These are phyloP conservation scores for Fusarium haematococcum DNA, from an alignment of 2,329 filamentous ascomycete species.

Conservation along the genomic window DNA sequence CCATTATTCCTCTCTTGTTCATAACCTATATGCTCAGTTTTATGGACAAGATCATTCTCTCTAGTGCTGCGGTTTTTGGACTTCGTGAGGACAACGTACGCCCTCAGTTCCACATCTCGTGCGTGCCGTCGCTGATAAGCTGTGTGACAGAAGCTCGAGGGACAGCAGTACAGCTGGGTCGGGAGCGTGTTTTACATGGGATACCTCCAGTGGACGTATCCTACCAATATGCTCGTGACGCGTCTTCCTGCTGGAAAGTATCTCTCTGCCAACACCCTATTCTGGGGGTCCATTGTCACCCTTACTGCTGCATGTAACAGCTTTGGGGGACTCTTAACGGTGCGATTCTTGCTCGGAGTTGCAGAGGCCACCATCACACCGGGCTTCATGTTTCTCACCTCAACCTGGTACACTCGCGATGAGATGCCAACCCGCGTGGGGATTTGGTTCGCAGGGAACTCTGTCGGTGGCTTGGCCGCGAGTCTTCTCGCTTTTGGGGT, in stretches of 20 bases:
- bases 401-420: constrained; percentile 67
- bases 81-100: constrained; percentile 60
- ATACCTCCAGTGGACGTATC: constrained; percentile 64
- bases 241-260: constrained; percentile 61
- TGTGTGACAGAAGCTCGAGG: constrained; percentile 40
- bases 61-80: constrained; percentile 68
- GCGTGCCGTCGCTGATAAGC: not conserved
- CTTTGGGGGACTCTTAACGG: constrained; percentile 62
- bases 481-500: constrained; percentile 66
- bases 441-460: constrained; percentile 67
- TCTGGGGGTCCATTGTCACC: constrained; percentile 63
- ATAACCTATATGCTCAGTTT: constrained; percentile 70
- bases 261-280: constrained; percentile 59
- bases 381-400: constrained; percentile 66
- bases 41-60: constrained; percentile 70
- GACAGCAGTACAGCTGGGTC: constrained; percentile 74
- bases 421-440: constrained; percentile 66
- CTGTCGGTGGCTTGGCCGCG: constrained; percentile 60
- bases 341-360: constrained; percentile 65
- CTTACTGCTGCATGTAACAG: constrained; percentile 59
- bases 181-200: constrained; percentile 55
- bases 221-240: constrained; percentile 61
- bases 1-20: constrained; percentile 67
- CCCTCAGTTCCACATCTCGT: not conserved
- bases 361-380: constrained; percentile 67